Evolutionary conservation across 495 filamentous ascomycete species (phyloP).

Genomic region (Antarctomyces pellizariae): DNA sequence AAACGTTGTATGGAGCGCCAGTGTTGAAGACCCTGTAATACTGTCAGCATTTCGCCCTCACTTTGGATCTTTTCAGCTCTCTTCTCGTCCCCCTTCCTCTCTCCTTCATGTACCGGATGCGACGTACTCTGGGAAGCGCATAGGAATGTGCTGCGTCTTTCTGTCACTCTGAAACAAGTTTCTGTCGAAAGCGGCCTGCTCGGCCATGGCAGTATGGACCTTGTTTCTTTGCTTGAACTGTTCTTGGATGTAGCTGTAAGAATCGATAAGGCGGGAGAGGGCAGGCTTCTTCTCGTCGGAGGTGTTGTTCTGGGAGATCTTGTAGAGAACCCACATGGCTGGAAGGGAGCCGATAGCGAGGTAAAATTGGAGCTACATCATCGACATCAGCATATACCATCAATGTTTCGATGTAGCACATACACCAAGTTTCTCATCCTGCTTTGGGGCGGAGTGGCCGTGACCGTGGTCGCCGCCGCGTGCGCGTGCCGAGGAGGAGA

Average conservation of each 20-base stretch:
- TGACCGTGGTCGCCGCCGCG: conserved; percentile 12
- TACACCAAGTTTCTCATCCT: conserved; percentile 44
- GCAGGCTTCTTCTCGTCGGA: conserved; percentile 25
- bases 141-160: conserved; percentile 20
- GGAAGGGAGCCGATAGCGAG: conserved; percentile 34
- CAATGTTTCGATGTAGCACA: conserved; percentile 13
- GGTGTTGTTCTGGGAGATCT: conserved; percentile 20
- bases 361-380: conserved; percentile 38
- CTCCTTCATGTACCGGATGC: neutral
- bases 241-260: conserved; percentile 24
- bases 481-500: no score
- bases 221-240: conserved; percentile 34
- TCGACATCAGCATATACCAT: conserved; percentile 7
- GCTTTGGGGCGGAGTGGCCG: conserved; percentile 25
- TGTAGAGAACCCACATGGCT: conserved; percentile 32
- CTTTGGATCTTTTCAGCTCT: neutral
- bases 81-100: conserved; percentile 1
- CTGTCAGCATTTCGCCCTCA: neutral
- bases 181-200: conserved; percentile 45
- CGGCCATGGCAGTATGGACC: conserved; percentile 36
- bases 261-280: conserved; percentile 32
- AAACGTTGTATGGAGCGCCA: conserved; percentile 37
- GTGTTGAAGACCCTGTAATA: conserved; percentile 30
- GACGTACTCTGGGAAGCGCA: conserved; percentile 51
- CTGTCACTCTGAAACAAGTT: conserved; percentile 36